These are phyloP conservation scores for Aspergillus puulaauensis DNA, from an alignment of 2,329 filamentous ascomycete genomes.

Conservation along the genomic window DNA sequence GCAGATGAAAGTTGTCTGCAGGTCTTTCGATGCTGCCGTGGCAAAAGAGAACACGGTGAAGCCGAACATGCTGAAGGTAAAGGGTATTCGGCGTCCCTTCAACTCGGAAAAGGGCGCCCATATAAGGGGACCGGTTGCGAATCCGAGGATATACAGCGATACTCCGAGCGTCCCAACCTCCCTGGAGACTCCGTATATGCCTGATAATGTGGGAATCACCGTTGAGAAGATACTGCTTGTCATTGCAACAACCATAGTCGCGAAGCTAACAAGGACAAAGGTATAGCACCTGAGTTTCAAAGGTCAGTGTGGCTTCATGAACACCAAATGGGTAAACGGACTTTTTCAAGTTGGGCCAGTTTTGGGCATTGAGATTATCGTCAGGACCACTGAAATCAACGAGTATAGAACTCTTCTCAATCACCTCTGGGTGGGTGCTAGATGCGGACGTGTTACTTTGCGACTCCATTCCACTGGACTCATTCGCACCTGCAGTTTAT, in stretches of 20 bases:
- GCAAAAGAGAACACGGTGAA: constrained; percentile 46
- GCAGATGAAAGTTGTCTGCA: constrained; percentile 35
- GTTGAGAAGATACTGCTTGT: constrained; percentile 24
- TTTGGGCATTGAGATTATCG: background rate
- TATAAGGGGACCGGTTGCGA: constrained; percentile 27
- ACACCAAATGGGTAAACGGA: background rate
- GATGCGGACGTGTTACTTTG: background rate
- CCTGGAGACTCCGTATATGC: constrained; percentile 11
- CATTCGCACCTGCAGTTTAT: background rate
- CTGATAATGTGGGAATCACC: constrained; percentile 13
- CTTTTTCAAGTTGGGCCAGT: constrained; percentile 12
- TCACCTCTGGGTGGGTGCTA: background rate
- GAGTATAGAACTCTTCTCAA: background rate
- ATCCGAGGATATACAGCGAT: constrained; percentile 19
- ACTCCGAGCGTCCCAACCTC: constrained; percentile 18
- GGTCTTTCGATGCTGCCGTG: constrained; percentile 38
- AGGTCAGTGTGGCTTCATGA: background rate
- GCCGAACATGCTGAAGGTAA: constrained; percentile 39
- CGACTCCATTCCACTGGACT: background rate
- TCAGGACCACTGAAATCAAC: constrained; percentile 1
- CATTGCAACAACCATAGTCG: constrained; percentile 22
- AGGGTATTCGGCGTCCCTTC: constrained; percentile 42
- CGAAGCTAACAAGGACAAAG: constrained; percentile 11
- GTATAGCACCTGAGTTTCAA: constrained; percentile 12
- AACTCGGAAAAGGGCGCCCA: constrained; percentile 44